phyloP scores from a whole-genome alignment of 2,329 filamentous ascomycete species.

The Shiraia sp. region DNA sequence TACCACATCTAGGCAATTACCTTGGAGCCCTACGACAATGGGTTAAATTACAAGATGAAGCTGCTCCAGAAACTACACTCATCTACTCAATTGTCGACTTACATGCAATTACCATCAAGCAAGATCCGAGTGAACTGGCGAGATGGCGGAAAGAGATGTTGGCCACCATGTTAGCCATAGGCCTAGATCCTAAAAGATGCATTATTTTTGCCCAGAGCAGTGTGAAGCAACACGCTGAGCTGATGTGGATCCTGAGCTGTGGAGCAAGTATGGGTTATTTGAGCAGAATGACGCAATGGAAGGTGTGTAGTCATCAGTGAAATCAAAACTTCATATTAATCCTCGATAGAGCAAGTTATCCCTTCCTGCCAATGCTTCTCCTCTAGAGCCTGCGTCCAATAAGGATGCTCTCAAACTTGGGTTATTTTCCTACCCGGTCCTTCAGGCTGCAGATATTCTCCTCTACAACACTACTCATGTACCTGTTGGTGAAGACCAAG shows the following conservation, averaged over 20 bases:
- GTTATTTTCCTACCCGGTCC: constrained; percentile 92
- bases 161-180: constrained; percentile 80
- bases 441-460: constrained; percentile 92
- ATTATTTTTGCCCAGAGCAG: constrained; percentile 82
- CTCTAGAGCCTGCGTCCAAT: constrained; percentile 55
- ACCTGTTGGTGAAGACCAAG: constrained; percentile 94
- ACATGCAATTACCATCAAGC: constrained; percentile 81
- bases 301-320: constrained; percentile 57
- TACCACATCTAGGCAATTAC: constrained; percentile 95
- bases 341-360: constrained; percentile 65
- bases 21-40: constrained; percentile 86
- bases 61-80: constrained; percentile 62
- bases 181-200: constrained; percentile 75
- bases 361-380: constrained; percentile 60
- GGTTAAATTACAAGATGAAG: constrained; percentile 75
- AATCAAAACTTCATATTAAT: constrained; percentile 1
- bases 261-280: constrained; percentile 90
- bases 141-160: constrained; percentile 73
- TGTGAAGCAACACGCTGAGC: constrained; percentile 78
- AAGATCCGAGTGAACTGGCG: constrained; percentile 64
- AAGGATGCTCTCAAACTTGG: constrained; percentile 77
- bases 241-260: constrained; percentile 97
- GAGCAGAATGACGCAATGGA: constrained; percentile 99
- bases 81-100: constrained; percentile 90
- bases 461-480: constrained; percentile 88